Evolutionary conservation across 352 stramenopile species (phyloP).

Genomic region (Porosira glacialis): DNA sequence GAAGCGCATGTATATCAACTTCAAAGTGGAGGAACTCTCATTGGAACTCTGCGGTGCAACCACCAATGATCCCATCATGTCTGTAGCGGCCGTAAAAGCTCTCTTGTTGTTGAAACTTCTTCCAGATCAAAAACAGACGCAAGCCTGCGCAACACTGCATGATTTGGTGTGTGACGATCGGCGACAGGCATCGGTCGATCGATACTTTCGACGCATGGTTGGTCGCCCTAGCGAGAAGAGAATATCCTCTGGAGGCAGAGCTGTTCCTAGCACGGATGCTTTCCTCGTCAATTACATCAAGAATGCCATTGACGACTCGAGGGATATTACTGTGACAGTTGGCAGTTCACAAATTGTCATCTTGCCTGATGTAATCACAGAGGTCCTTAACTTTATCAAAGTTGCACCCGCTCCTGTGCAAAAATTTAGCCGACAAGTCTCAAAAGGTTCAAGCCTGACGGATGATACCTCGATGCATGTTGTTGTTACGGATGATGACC

Average conservation of each 20-base stretch:
- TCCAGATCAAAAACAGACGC: conserved; percentile 61
- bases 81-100: conserved; percentile 67
- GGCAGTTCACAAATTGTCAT: conserved; percentile 77
- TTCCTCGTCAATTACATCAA: conserved; percentile 75
- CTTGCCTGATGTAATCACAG: conserved; percentile 74
- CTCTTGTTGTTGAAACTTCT: conserved; percentile 60
- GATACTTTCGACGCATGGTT: conserved; percentile 70
- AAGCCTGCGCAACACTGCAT: conserved; percentile 56
- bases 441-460: conserved; percentile 11
- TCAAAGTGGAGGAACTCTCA: conserved; percentile 68
- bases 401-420: conserved; percentile 21
- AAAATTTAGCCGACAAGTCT: conserved; percentile 10
- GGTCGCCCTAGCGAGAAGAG: conserved; percentile 38
- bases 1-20: conserved; percentile 68
- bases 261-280: conserved; percentile 48
- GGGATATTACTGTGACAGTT: conserved; percentile 62
- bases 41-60: conserved; percentile 57
- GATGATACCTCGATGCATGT: conserved; percentile 25
- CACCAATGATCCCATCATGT: conserved; percentile 64
- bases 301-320: conserved; percentile 42
- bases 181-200: conserved; percentile 31
- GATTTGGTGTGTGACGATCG: conserved; percentile 77
- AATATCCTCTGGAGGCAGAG: conserved; percentile 1
- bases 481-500: conserved; percentile 36
- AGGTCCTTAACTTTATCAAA: conserved; percentile 67